Percentiles rank a stretch among this genome's conserved stretches.
Evolutionary conservation across 352 stramenopile species (phyloP).

Genomic region (Phytophthora quininea): DNA sequence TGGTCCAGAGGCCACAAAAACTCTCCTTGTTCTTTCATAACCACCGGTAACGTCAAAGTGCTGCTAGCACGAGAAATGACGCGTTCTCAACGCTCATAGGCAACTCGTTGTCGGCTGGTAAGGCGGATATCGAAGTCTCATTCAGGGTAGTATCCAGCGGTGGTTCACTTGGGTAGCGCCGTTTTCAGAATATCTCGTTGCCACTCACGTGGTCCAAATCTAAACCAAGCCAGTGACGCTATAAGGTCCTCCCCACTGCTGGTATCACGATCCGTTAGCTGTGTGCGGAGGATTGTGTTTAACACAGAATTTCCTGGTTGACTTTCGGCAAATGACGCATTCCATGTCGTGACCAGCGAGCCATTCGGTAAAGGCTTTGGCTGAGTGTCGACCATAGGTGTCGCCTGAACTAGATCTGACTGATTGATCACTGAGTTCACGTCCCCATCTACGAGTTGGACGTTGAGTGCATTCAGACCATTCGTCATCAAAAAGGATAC

Average conservation of each 20-base stretch:
- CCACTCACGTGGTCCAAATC: conserved; percentile 15
- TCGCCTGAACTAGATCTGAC: background rate
- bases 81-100: conserved; percentile 17
- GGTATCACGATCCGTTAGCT: background rate
- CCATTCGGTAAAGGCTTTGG: background rate
- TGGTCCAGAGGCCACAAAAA: background rate
- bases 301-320: conserved; percentile 2
- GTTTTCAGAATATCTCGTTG: conserved; percentile 2
- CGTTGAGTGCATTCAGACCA: conserved; percentile 9
- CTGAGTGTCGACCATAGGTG: background rate
- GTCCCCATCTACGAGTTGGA: conserved; percentile 7
- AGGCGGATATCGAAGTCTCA: background rate
- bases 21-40: background rate
- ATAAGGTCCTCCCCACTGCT: background rate
- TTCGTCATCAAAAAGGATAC: background rate
- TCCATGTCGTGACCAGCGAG: conserved; percentile 1
- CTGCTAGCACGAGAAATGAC: conserved; percentile 6
- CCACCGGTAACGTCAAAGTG: background rate
- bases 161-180: background rate
- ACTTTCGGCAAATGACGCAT: background rate
- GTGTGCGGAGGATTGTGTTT: conserved; percentile 24
- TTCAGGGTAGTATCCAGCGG: conserved; percentile 11
- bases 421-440: background rate
- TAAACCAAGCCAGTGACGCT: conserved; percentile 9
- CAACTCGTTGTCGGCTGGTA: conserved; percentile 4